phyloP scores from a whole-genome alignment of 306 rosid species.

The Ceratonia siliqua region DNA sequence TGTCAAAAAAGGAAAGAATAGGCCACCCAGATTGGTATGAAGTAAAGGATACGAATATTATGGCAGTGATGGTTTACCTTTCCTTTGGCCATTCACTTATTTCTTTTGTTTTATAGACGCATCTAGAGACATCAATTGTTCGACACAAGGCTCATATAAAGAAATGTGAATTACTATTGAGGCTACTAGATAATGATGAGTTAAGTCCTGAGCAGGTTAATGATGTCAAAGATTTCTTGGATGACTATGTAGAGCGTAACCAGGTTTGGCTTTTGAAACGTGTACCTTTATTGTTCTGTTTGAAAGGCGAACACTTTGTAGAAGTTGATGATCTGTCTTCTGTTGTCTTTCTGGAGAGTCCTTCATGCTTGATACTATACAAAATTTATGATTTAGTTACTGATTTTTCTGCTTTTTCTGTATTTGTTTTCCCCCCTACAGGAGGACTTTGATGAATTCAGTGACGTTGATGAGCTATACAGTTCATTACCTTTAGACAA shows the following conservation, averaged over 20 bases:
- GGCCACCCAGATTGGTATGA: constrained; percentile 94
- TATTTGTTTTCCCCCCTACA: constrained; percentile 34
- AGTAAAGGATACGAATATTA: constrained; percentile 21
- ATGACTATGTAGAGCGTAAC: constrained; percentile 94
- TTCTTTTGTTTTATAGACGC: constrained; percentile 54
- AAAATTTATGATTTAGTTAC: neutral
- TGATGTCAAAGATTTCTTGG: constrained; percentile 93
- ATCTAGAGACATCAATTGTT: constrained; percentile 86
- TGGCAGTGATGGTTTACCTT: constrained; percentile 29
- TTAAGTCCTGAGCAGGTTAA: constrained; percentile 95
- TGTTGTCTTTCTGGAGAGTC: constrained; percentile 2
- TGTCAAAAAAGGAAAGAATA: constrained; percentile 85
- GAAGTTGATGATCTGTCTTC: constrained; percentile 18
- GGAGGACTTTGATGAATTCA: constrained; percentile 92
- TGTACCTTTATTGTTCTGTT: neutral
- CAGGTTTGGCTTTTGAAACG: constrained; percentile 60
- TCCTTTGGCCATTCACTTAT: constrained; percentile 18
- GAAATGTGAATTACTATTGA: constrained; percentile 88
- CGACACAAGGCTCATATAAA: constrained; percentile 98
- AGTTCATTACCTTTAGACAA: constrained; percentile 79
- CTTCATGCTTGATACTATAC: constrained; percentile 9
- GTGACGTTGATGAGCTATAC: constrained; percentile 91
- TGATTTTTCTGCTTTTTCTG: constrained; percentile 2
- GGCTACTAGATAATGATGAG: constrained; percentile 93
- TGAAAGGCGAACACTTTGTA: neutral